Percentiles rank a stretch among this genome's conserved stretches.
These are phyloP conservation scores for Saksenaea oblongispora DNA, from an alignment of 371 early-diverging fungal species.

Conservation along the genomic window DNA sequence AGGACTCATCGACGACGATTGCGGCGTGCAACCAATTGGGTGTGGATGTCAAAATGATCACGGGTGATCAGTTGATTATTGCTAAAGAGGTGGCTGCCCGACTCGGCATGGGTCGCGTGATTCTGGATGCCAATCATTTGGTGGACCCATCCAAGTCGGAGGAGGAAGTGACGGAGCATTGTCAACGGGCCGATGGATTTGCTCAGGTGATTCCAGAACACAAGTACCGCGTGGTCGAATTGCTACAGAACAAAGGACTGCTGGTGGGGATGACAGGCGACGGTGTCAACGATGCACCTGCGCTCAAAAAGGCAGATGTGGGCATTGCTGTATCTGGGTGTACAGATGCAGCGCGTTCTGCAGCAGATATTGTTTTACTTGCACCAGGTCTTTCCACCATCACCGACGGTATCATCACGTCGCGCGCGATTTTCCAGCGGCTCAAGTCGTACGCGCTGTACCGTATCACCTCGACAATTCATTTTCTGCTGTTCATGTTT, in stretches of 20 bases:
- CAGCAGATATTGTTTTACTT: slow-evolving; percentile 91
- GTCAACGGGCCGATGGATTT: slow-evolving; percentile 78
- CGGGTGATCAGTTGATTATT: slow-evolving; percentile 93
- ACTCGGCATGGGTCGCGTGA: slow-evolving; percentile 71
- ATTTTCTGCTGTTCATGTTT: slow-evolving; percentile 93
- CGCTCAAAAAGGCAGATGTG: slow-evolving; percentile 85
- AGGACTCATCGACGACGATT: slow-evolving; percentile 64
- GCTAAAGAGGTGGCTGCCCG: slow-evolving; percentile 83
- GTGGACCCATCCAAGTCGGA: slow-evolving; percentile 67
- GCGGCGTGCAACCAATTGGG: slow-evolving; percentile 82
- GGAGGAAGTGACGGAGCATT: slow-evolving; percentile 59
- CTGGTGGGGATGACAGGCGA: slow-evolving; percentile 90
- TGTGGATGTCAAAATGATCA: slow-evolving; percentile 94
- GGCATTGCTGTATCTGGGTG: slow-evolving; percentile 87
- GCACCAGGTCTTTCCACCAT: slow-evolving; percentile 89
- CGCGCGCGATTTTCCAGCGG: slow-evolving; percentile 92
- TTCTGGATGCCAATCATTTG: slow-evolving; percentile 67
- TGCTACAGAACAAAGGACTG: slow-evolving; percentile 69
- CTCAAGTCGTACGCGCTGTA: slow-evolving; percentile 92
- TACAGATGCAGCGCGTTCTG: slow-evolving; percentile 93
- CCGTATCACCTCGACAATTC: slow-evolving; percentile 91
- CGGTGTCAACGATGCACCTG: slow-evolving; percentile 89
- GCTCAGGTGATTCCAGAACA: slow-evolving; percentile 77
- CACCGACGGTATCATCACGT: slow-evolving; percentile 80
- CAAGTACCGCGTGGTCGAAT: slow-evolving; percentile 89